Percentiles rank a stretch among this genome's conserved stretches.
phyloP scores from a whole-genome alignment of 805 yeast species.

The Candida sonorensis region DNA sequence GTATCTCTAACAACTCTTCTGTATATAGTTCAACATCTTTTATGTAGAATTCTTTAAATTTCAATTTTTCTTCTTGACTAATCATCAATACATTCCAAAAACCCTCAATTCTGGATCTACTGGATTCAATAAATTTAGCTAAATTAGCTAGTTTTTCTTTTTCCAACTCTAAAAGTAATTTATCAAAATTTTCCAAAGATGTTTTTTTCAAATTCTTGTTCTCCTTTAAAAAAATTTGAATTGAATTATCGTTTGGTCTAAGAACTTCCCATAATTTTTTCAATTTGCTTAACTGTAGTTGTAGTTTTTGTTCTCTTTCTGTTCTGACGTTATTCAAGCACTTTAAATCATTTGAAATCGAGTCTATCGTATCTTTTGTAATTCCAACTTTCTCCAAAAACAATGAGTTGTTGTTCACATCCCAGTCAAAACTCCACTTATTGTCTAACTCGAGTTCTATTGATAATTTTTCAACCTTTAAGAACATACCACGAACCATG shows the following conservation, averaged over 20 bases:
- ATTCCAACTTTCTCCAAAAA: slow-evolving; percentile 20
- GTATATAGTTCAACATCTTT: slow-evolving; percentile 35
- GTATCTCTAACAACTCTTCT: slow-evolving; percentile 54
- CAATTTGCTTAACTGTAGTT: slow-evolving; percentile 28
- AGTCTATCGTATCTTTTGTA: slow-evolving; percentile 8
- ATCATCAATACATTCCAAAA: slow-evolving; percentile 61
- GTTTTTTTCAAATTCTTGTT: slow-evolving; percentile 42
- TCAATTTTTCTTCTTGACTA: slow-evolving; percentile 41
- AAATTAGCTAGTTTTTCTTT: slow-evolving; percentile 57
- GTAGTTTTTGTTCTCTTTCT: slow-evolving; percentile 31
- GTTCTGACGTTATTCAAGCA: slow-evolving; percentile 26
- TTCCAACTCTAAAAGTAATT: slow-evolving; percentile 52
- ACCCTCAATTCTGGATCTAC: slow-evolving; percentile 50
- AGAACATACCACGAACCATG: slow-evolving; percentile 15
- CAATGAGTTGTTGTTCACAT: slow-evolving; percentile 10
- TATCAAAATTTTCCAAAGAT: slow-evolving; percentile 43
- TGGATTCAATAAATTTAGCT: slow-evolving; percentile 58
- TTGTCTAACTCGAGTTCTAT: no score
- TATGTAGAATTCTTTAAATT: slow-evolving; percentile 37
- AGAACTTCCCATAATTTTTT: slow-evolving; percentile 38
- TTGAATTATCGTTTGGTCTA: slow-evolving; percentile 26
- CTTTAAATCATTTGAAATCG: slow-evolving; percentile 8
- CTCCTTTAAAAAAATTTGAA: slow-evolving; percentile 28
- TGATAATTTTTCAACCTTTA: no score
- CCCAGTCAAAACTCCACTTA: no score